Base-by-base conservation (phyloP, 805 yeast species). In the Zygosaccharomyces bailii region DNA sequence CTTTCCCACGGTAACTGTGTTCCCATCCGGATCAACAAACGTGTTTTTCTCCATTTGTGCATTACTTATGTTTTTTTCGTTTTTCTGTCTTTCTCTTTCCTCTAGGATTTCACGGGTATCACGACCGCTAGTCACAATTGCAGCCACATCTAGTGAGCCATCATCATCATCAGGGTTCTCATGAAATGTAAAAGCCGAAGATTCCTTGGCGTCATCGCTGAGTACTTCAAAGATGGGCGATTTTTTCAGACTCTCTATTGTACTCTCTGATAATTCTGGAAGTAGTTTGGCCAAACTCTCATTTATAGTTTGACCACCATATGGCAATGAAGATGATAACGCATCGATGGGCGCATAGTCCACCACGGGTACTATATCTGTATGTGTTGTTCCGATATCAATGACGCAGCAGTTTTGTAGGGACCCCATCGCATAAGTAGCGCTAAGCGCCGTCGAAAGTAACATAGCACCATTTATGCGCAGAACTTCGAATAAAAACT, bases 101-200 rank as follows among this genome's bases (percentile, higher is more conserved):
- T 79, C 86, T 43, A 86, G 61, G 31, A 84, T 73, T 62, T 85
- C 89, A 41, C 85, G 72, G 2, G 89, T 79, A 50, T 82, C 78
- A 41, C 63, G 57, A 10, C 82, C 88, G 49, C 86, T 82, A 1
- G 93, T 78, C 9, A 90, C 93, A 53, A 90, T 80, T 32, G 89
- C 87, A 2, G 96, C 96, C 39, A 91, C 89, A 62, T 91, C 96
- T 30, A 88, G 73, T 3, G 81, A 79, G 42, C 88, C 95, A 23
- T 84, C 91, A 30, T 80, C 87, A 6, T 72, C 75, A 11, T 61
- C 66, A 11, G 52, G 49, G 3, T 50, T 42, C 25, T 75, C 82
- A 39, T 76, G 80, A 45, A 73, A 60, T 16, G 84, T 81, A 54
- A 80, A 82, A 57, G 80, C 81, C 1, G 86, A 78, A 46, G 73